phyloP scores from a whole-genome alignment of 768 basidiomycete genomes.

The Phallus indusiatus region DNA sequence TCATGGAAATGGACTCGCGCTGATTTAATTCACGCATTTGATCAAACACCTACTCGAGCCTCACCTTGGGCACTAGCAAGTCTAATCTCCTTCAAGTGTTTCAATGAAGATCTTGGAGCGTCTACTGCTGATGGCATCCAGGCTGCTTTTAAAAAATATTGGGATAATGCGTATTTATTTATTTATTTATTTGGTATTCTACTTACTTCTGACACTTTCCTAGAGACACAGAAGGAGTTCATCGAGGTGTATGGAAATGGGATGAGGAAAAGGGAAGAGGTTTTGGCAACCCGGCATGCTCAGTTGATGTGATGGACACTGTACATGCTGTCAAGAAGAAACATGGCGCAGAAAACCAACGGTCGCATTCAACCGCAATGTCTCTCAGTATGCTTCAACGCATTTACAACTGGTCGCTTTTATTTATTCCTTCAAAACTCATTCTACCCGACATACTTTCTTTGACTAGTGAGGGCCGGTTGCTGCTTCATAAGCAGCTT shows the following conservation, averaged over 20 bases:
- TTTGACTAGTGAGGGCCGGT: background rate
- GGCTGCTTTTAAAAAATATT: background rate
- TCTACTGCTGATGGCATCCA: background rate
- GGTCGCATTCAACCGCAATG: conserved; percentile 24
- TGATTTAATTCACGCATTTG: background rate
- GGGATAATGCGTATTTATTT: background rate
- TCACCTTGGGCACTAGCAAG: background rate
- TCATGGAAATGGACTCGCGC: background rate
- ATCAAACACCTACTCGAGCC: background rate
- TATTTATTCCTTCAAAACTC: background rate
- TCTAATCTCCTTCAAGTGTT: background rate
- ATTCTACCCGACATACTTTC: background rate
- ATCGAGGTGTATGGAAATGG: conserved; percentile 14
- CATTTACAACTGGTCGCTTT: background rate
- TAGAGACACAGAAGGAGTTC: background rate
- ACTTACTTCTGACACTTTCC: too few species aligned
- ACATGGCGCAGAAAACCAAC: conserved; percentile 12
- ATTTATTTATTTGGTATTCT: background rate
- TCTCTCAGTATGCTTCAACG: conserved; percentile 12
- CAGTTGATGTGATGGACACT: conserved; percentile 15
- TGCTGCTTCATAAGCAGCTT: background rate
- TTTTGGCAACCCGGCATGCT: conserved; percentile 22
- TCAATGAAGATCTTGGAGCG: background rate
- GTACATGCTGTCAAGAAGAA: conserved; percentile 19
- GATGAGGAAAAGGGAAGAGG: conserved; percentile 17